Percentiles rank a stretch among this genome's conserved stretches.
These are phyloP conservation scores for Sinapis alba DNA, from an alignment of 441 rosid species.

Conservation along the genomic window DNA sequence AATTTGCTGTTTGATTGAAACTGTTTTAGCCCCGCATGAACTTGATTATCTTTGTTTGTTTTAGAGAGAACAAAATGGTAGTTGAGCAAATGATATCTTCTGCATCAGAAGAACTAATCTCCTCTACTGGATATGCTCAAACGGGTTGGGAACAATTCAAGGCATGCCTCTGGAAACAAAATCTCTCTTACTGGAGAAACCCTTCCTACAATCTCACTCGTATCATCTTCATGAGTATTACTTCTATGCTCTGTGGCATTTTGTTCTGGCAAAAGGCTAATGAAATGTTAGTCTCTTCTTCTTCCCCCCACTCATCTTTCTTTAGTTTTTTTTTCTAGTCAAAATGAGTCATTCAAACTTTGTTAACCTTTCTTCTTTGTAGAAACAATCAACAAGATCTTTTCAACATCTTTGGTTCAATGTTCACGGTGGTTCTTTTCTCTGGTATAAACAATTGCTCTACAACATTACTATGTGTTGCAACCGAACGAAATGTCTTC, in stretches of 20 bases:
- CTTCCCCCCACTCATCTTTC: slow-evolving; percentile 16
- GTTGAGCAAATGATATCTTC: slow-evolving; percentile 16
- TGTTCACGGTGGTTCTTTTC: slow-evolving; percentile 51
- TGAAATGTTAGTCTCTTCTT: slow-evolving; percentile 50
- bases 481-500: slow-evolving; percentile 56
- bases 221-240: slow-evolving; percentile 37
- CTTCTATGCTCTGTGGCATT: slow-evolving; percentile 53
- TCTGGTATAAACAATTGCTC: slow-evolving; percentile 69
- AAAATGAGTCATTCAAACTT: background rate
- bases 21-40: no score
- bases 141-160: slow-evolving; percentile 48
- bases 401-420: slow-evolving; percentile 54
- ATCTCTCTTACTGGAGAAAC: slow-evolving; percentile 78
- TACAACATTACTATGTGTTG: slow-evolving; percentile 50
- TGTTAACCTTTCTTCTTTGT: slow-evolving; percentile 5
- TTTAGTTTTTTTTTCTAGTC: background rate
- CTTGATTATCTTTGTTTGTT: background rate
- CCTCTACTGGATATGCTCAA: slow-evolving; percentile 44
- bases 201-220: slow-evolving; percentile 69
- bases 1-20: background rate
- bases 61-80: slow-evolving; percentile 28
- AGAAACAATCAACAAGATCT: slow-evolving; percentile 66
- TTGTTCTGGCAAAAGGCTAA: slow-evolving; percentile 68
- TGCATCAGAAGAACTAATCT: slow-evolving; percentile 24
- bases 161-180: slow-evolving; percentile 61